phyloP scores from a whole-genome alignment of 495 filamentous ascomycete genomes.

The Halenospora varia region DNA sequence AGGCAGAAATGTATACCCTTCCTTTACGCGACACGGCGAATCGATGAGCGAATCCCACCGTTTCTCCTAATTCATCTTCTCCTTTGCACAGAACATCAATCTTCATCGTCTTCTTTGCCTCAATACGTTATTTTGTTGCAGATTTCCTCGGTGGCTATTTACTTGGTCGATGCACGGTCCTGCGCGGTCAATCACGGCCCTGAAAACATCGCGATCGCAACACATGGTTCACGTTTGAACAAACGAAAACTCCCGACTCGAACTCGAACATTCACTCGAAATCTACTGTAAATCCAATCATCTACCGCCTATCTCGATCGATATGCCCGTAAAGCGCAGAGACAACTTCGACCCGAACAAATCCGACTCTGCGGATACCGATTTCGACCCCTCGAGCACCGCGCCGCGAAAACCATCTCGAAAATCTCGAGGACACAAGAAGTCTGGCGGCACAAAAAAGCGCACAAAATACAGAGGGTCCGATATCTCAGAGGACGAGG shows the following conservation, averaged over 20 bases:
- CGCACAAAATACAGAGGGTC: constrained; percentile 51
- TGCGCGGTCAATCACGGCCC: neutral
- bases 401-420: constrained; percentile 39
- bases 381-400: constrained; percentile 56
- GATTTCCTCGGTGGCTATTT: neutral
- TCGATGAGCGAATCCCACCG: neutral
- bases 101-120: neutral
- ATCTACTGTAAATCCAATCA: neutral
- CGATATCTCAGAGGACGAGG: constrained; percentile 65
- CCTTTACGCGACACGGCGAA: neutral
- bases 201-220: constrained; percentile 1
- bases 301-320: neutral
- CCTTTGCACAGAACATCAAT: neutral
- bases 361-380: constrained; percentile 80
- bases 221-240: constrained; percentile 19
- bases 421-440: constrained; percentile 33
- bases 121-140: neutral
- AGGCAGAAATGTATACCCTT: neutral
- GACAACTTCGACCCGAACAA: constrained; percentile 76
- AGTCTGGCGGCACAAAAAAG: constrained; percentile 44
- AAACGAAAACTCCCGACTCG: neutral
- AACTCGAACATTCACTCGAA: neutral
- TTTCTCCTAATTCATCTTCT: neutral
- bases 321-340: constrained; percentile 55
- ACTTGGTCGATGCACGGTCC: neutral